Percentiles rank a stretch among this genome's conserved stretches.
phyloP scores from a whole-genome alignment of 345 rosid species.

The Trapa incisa region DNA sequence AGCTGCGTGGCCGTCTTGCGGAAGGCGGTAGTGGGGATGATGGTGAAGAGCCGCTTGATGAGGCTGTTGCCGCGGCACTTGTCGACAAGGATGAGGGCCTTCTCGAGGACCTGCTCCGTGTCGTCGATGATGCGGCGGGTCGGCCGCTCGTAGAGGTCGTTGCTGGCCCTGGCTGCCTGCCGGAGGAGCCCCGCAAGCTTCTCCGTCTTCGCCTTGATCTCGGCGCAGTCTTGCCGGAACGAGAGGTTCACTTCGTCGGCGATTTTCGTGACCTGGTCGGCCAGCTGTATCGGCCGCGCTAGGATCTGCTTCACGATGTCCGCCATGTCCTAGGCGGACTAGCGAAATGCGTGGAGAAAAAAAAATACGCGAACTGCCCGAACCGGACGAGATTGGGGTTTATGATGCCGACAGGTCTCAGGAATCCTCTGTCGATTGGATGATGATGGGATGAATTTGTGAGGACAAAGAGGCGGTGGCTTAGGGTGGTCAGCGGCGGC shows the following conservation, averaged over 20 bases:
- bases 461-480: background rate
- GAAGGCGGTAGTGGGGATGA: constrained; percentile 1
- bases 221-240: constrained; percentile 4
- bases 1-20: constrained; percentile 2
- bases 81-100: background rate
- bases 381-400: background rate
- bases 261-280: constrained; percentile 7
- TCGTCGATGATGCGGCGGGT: constrained; percentile 5
- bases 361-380: background rate
- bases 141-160: constrained; percentile 4
- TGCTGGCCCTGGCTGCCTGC: constrained; percentile 9
- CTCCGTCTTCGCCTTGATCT: constrained; percentile 7
- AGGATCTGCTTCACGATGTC: constrained; percentile 8
- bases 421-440: background rate
- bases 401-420: background rate
- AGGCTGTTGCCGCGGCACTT: constrained; percentile 2
- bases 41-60: constrained; percentile 3
- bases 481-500: no score
- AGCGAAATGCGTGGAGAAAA: no score
- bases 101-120: constrained; percentile 7
- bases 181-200: constrained; percentile 8
- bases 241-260: constrained; percentile 6
- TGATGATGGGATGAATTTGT: background rate
- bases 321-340: constrained; percentile 8
- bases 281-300: constrained; percentile 7